Percentiles rank a stretch among this genome's conserved stretches.
Conservation (phyloP, 2,329 filamentous ascomycete species). For the Gaeumannomyces tritici region DNA sequence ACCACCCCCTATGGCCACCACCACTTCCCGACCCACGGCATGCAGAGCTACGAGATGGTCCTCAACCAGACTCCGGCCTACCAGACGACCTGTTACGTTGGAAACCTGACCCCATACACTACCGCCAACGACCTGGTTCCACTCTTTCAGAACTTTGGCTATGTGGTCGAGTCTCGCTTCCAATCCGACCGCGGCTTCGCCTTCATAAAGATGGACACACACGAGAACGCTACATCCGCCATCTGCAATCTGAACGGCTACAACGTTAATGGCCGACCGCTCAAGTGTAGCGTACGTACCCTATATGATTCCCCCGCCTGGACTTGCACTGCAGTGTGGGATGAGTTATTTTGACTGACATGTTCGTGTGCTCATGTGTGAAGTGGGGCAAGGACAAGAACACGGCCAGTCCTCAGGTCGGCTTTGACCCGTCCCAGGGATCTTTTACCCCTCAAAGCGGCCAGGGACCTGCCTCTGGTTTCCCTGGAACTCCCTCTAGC, state of each 20-base stretch:
- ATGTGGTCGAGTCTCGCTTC: slow-evolving; percentile 93
- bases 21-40: slow-evolving; percentile 92
- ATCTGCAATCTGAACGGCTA: slow-evolving; percentile 98
- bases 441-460: slow-evolving; percentile 64
- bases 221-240: slow-evolving; percentile 96
- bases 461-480: slow-evolving; percentile 52
- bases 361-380: slow-evolving; percentile 8
- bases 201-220: slow-evolving; percentile 98
- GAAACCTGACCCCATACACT: slow-evolving; percentile 91
- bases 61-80: slow-evolving; percentile 89
- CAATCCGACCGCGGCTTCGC: slow-evolving; percentile 96
- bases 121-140: slow-evolving; percentile 95
- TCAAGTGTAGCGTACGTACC: slow-evolving; percentile 93
- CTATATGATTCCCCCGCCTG: not conserved
- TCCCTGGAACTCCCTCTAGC: slow-evolving; percentile 65
- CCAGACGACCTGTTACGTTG: slow-evolving; percentile 98
- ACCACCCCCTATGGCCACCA: slow-evolving; percentile 95
- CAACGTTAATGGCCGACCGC: slow-evolving; percentile 89
- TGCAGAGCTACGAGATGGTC: slow-evolving; percentile 97
- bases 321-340: not conserved
- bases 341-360: slow-evolving; percentile 17
- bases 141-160: slow-evolving; percentile 97
- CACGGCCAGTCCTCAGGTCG: slow-evolving; percentile 62
- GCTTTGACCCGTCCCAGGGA: slow-evolving; percentile 71
- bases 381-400: slow-evolving; percentile 98